Evolutionary conservation across 2,329 filamentous ascomycete genomes (phyloP).

Genomic region (Lachnellula arida): DNA sequence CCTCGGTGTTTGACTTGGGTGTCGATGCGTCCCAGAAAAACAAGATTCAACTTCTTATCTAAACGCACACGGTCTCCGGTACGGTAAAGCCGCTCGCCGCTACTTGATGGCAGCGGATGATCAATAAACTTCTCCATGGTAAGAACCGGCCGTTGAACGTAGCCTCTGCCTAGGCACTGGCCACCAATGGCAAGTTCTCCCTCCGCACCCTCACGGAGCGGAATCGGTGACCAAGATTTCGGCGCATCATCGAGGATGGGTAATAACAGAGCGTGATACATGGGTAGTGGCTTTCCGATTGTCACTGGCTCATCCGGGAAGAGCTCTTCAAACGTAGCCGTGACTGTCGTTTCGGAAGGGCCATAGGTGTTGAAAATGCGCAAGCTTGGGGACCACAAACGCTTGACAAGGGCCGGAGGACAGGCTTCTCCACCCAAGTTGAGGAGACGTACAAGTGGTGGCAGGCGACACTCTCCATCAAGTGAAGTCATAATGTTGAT

Average conservation of each 20-base stretch:
- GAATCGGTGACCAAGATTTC: neutral
- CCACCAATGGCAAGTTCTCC: constrained; percentile 30
- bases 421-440: constrained; percentile 5
- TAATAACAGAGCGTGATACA: constrained; percentile 2
- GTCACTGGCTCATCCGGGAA: constrained; percentile 4
- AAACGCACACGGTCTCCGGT: constrained; percentile 44
- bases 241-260: neutral
- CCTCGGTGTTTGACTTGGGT: constrained; percentile 89
- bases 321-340: constrained; percentile 5
- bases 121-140: constrained; percentile 53
- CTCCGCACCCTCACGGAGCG: neutral
- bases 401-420: neutral
- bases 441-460: constrained; percentile 1
- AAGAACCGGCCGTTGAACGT: constrained; percentile 52
- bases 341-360: constrained; percentile 8
- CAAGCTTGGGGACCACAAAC: constrained; percentile 2
- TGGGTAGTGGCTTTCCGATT: constrained; percentile 4
- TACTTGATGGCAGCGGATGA: constrained; percentile 53
- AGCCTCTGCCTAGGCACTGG: constrained; percentile 55
- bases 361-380: constrained; percentile 7
- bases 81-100: neutral
- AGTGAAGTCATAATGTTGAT: constrained; percentile 9
- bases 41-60: constrained; percentile 49
- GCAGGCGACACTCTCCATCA: constrained; percentile 2
- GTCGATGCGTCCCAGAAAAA: constrained; percentile 72